phyloP scores from a whole-genome alignment of 2,329 filamentous ascomycete species.

The Cladosporium sp. region DNA sequence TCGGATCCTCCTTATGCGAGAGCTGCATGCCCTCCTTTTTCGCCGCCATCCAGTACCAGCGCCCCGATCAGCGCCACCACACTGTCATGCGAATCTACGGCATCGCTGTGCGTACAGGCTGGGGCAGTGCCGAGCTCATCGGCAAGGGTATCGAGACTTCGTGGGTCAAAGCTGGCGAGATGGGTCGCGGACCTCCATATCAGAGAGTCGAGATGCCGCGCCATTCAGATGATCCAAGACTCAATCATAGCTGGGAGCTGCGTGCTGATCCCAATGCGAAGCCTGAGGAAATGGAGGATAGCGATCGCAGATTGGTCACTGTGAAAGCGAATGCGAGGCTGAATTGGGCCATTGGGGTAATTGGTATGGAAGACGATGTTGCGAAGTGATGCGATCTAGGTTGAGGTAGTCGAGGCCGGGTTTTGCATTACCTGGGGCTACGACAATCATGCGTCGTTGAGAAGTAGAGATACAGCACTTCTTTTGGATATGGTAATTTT shows the following conservation, averaged over 20 bases:
- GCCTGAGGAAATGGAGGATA: constrained; percentile 23
- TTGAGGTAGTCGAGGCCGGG: background rate
- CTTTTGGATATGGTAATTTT: background rate
- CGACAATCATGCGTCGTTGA: no score
- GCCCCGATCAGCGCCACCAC: constrained; percentile 71
- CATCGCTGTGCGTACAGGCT: constrained; percentile 76
- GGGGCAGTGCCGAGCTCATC: constrained; percentile 78
- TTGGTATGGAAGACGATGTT: constrained; percentile 75
- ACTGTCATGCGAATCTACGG: constrained; percentile 69
- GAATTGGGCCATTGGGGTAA: constrained; percentile 72
- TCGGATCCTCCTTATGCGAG: constrained; percentile 80
- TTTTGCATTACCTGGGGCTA: background rate
- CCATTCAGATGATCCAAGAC: constrained; percentile 26
- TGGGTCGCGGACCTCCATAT: constrained; percentile 75
- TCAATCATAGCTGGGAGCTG: constrained; percentile 29
- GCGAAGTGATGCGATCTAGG: background rate
- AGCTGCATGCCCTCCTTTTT: constrained; percentile 80
- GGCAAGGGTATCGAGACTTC: constrained; percentile 77
- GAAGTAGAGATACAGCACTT: no score
- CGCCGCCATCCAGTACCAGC: constrained; percentile 73
- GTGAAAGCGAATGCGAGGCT: constrained; percentile 61
- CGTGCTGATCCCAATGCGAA: constrained; percentile 23
- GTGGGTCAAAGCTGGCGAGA: constrained; percentile 71
- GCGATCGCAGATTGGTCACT: constrained; percentile 54
- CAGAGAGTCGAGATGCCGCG: constrained; percentile 34